These are phyloP conservation scores for Lojkania enalia DNA, from an alignment of 2,329 filamentous ascomycete genomes.

Conservation along the genomic window DNA sequence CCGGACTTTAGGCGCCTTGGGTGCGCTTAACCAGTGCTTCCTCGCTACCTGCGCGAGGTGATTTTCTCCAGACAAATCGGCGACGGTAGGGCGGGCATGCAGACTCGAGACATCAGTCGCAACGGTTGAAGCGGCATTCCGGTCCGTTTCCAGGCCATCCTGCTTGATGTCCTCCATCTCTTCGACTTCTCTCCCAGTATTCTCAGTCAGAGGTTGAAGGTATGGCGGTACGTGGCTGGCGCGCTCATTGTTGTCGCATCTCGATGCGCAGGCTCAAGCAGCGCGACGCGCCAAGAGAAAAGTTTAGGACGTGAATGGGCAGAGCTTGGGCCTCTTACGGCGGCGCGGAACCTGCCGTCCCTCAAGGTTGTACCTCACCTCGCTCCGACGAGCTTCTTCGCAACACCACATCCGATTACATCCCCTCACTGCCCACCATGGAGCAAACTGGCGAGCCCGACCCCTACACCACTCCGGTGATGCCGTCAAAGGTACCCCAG, in stretches of 20 bases:
- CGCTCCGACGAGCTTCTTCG: conserved; percentile 14
- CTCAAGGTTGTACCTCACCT: conserved; percentile 24
- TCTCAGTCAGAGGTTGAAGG: conserved; percentile 8
- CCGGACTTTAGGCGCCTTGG: conserved; percentile 69
- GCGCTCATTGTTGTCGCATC: conserved; percentile 34
- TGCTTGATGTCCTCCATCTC: conserved; percentile 33
- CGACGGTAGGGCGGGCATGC: conserved; percentile 63
- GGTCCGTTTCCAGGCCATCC: conserved; percentile 16
- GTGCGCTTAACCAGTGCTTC: conserved; percentile 78
- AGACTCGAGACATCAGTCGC: conserved; percentile 24
- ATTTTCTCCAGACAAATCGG: conserved; percentile 70
- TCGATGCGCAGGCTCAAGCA: no score
- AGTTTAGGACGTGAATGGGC: conserved; percentile 15
- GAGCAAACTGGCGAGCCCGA: conserved; percentile 35
- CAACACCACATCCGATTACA: conserved; percentile 3
- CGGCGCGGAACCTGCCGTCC: conserved; percentile 23
- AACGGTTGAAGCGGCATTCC: conserved; percentile 26
- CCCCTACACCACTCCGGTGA: conserved; percentile 48
- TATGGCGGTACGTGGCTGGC: conserved; percentile 18
- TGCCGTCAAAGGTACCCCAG: conserved; percentile 77
- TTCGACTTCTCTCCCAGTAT: conserved; percentile 12
- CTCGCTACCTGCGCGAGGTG: conserved; percentile 71
- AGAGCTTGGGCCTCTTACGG: background rate
- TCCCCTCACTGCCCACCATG: conserved; percentile 20
- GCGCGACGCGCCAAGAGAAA: conserved; percentile 38